phyloP scores from a whole-genome alignment of 1,284 basidiomycete species.

The Sporisorium graminicola region DNA sequence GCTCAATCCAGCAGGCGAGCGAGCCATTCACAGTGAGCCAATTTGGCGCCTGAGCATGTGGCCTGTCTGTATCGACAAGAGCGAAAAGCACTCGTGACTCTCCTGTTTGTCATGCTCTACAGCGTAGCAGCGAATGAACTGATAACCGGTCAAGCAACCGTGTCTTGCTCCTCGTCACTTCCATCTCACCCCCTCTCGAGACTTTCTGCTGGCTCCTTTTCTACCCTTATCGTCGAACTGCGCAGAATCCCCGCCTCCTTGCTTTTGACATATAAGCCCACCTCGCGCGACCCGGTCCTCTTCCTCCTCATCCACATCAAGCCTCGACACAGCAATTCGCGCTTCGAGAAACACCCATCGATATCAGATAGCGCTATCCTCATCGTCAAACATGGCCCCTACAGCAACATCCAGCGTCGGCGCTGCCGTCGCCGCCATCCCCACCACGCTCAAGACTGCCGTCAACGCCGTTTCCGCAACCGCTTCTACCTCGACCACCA shows the following conservation, averaged over 20 bases:
- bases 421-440: slow-evolving; percentile 27
- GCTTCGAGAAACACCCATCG: not conserved
- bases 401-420: slow-evolving; percentile 43
- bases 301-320: not conserved
- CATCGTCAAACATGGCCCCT: slow-evolving; percentile 53
- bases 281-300: not conserved
- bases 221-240: not conserved
- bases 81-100: slow-evolving; percentile 3
- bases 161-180: slow-evolving; percentile 1
- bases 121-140: no score
- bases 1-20: not conserved
- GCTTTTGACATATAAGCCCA: slow-evolving; percentile 21
- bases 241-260: not conserved
- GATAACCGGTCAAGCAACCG: slow-evolving; percentile 44
- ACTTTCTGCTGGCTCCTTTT: not conserved
- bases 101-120: no score
- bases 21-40: slow-evolving; percentile 23
- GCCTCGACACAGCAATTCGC: not conserved
- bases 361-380: no score
- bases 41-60: slow-evolving; percentile 15
- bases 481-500: slow-evolving; percentile 37
- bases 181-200: not conserved
- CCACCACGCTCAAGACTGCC: slow-evolving; percentile 46
- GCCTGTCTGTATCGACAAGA: not conserved
- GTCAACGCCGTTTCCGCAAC: slow-evolving; percentile 32